Conservation (phyloP, 2,329 filamentous ascomycete genomes). For the Leptographium radiaticola region DNA sequence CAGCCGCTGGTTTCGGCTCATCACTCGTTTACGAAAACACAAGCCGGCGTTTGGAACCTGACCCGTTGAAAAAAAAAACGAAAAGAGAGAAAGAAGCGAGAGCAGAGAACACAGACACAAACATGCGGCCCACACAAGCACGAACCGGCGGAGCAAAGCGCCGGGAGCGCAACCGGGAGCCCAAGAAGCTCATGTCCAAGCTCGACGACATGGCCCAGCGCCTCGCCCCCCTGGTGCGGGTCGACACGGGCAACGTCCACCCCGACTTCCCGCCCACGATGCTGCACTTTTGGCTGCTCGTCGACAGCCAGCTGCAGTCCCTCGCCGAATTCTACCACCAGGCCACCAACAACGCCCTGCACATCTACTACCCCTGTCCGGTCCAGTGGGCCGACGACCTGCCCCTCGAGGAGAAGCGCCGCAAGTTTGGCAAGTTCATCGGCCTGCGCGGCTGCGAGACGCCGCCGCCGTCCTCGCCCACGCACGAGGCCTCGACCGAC, state of each 20-base stretch:
- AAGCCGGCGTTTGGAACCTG: too few relatives aligned
- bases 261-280: constrained; percentile 52
- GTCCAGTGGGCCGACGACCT: constrained; percentile 44
- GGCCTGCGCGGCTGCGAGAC: constrained; percentile 47
- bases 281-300: constrained; percentile 62
- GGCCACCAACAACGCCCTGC: constrained; percentile 40
- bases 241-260: constrained; percentile 48
- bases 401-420: constrained; percentile 52
- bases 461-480: neutral
- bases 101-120: too few relatives aligned
- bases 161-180: too few relatives aligned
- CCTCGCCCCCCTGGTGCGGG: constrained; percentile 53
- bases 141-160: too few relatives aligned
- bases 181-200: constrained; percentile 38
- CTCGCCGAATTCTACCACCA: constrained; percentile 66
- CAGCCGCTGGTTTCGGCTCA: too few relatives aligned
- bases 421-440: constrained; percentile 62
- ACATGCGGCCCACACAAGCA: too few relatives aligned
- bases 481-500: too few relatives aligned
- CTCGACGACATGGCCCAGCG: constrained; percentile 51
- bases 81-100: too few relatives aligned
- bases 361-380: constrained; percentile 51
- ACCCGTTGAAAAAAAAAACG: too few relatives aligned
- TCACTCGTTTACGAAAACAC: too few relatives aligned
- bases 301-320: constrained; percentile 54